Evolutionary conservation across 768 basidiomycete species (phyloP), one percentile per base, ranked within the genome.

Genomic region (Boletus eberwhitei): DNA sequence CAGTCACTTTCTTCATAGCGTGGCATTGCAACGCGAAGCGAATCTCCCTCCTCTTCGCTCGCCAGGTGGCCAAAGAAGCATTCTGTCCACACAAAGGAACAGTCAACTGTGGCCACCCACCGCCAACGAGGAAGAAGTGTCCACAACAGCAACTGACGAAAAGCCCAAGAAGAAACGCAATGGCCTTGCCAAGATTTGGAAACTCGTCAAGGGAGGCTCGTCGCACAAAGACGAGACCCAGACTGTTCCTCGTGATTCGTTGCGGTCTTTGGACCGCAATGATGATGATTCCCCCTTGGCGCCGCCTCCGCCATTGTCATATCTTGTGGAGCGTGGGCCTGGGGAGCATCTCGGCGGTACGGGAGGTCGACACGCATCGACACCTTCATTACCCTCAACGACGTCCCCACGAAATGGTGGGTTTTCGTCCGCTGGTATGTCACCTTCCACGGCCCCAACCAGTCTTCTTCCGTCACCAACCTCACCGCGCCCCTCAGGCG

Each of bases 231-330:
- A 77, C 8, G 61, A 59, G 21, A 55, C 64, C 24, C 52, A 59
- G 13, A 29, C 53, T 8, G 67, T 61, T 38, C 64, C 70, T 37
- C 69, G 68, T 26, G 70, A 71, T 11, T 65, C 73, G 16, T 61
- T 74, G 7, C 77, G 80, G 77, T 57, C 77, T 69, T 38, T 69
- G 16, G 55, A 70, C 40, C 65, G 67, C 65, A 29, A 68, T 40
- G 87, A 90, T 4, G 90, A 93, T 62, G 84, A 89, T 60, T 70
- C 78, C 9, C 93, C 91, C 4, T 75, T 97, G 38, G 85, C 89
- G 3, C 96, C 95, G 1, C 96, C 96, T 3, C 96, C 96, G 5
- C 88, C 93, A 5, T 66, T 98, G 49, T 92, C 92, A 0, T 95
- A 93, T 72, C 80, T 98, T 44, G 92, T 93, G 3, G 74, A 71